Evolutionary conservation across 1,139 yeast species (phyloP).

Genomic region (Pneumocystis murina): DNA sequence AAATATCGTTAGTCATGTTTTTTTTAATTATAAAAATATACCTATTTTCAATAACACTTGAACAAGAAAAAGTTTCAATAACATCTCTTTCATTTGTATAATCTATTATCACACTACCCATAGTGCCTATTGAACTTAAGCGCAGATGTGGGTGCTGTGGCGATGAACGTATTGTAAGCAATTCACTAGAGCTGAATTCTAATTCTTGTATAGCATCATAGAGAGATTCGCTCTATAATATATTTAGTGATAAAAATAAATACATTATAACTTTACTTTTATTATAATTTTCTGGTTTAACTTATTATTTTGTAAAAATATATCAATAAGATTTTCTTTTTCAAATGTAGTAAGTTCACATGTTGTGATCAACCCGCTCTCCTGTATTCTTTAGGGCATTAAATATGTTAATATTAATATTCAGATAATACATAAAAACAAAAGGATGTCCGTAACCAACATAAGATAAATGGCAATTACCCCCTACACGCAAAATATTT

Average conservation of each 20-base stretch:
- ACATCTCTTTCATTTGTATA: conserved; percentile 14
- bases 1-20: neutral
- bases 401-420: neutral
- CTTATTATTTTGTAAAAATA: conserved; percentile 12
- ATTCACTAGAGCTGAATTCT: conserved; percentile 13
- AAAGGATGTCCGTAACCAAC: conserved; percentile 13
- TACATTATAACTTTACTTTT: conserved; percentile 2
- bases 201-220: conserved; percentile 15
- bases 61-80: conserved; percentile 14
- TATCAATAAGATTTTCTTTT: conserved; percentile 11
- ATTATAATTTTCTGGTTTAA: conserved; percentile 12
- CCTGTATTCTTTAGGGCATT: conserved; percentile 12
- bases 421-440: conserved; percentile 10
- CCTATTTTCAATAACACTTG: conserved; percentile 7
- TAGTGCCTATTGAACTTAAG: conserved; percentile 11
- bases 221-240: conserved; percentile 8
- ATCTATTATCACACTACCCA: conserved; percentile 15
- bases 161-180: conserved; percentile 10
- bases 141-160: conserved; percentile 11
- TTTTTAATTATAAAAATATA: conserved; percentile 6
- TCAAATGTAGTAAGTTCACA: conserved; percentile 16
- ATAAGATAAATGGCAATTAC: conserved; percentile 11
- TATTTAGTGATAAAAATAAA: neutral
- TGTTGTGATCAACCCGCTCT: conserved; percentile 15
- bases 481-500: conserved; percentile 10